Percentiles rank a stretch among this genome's conserved stretches.
phyloP scores from a whole-genome alignment of 2,329 filamentous ascomycete species.

The Phialophora verrucosa region DNA sequence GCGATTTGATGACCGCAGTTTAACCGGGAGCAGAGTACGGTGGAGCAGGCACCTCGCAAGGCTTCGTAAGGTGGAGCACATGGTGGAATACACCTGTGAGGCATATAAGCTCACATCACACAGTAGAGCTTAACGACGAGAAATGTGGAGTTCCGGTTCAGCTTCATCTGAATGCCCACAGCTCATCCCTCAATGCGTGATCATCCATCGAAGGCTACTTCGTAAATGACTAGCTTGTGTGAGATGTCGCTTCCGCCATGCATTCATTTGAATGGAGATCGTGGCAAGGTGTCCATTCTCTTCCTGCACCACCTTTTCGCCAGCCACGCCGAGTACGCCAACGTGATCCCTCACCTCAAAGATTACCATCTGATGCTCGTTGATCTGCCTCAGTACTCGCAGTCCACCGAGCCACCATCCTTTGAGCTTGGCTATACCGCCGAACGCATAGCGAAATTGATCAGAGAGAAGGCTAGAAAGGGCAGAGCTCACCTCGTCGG shows the following conservation, averaged over 20 bases:
- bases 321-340: constrained; percentile 13
- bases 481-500: constrained; percentile 17
- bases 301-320: constrained; percentile 16
- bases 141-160: no score
- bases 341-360: constrained; percentile 6
- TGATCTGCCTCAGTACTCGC: constrained; percentile 14
- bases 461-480: constrained; percentile 3
- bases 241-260: neutral
- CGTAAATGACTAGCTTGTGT: neutral
- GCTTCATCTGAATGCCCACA: no score
- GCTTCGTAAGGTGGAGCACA: neutral
- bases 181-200: no score
- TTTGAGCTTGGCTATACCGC: constrained; percentile 10
- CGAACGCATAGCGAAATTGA: constrained; percentile 1
- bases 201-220: no score
- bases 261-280: constrained; percentile 11
- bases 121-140: no score
- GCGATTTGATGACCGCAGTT: constrained; percentile 12
- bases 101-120: no score
- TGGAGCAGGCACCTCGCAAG: neutral
- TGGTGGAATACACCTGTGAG: no score
- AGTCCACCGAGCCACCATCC: neutral
- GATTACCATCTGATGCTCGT: constrained; percentile 18
- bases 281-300: constrained; percentile 9
- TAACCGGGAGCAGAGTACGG: neutral